Percentiles rank a stretch among this genome's conserved stretches.
These are phyloP conservation scores for Beauveria varroae DNA, from an alignment of 2,329 filamentous ascomycete genomes.

Conservation along the genomic window DNA sequence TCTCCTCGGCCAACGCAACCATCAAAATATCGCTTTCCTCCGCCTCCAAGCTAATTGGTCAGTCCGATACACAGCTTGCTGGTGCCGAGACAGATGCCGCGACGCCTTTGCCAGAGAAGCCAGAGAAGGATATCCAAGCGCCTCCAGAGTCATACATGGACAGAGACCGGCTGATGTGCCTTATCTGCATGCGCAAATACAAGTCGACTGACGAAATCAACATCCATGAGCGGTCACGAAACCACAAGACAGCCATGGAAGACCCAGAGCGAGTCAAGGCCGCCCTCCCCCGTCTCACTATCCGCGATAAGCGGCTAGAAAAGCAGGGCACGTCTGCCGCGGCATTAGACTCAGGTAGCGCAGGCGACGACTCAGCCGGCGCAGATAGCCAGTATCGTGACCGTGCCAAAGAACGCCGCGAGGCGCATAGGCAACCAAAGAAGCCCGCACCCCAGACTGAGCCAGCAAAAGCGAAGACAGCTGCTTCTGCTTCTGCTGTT, in stretches of 20 bases:
- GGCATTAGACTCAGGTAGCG: slow-evolving; percentile 9
- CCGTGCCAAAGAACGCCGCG: slow-evolving; percentile 58
- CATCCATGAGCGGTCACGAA: slow-evolving; percentile 35
- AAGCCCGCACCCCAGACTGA: slow-evolving; percentile 34
- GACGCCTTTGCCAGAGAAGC: slow-evolving; percentile 11
- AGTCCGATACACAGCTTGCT: neutral
- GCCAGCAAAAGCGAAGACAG: neutral
- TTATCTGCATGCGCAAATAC: slow-evolving; percentile 40
- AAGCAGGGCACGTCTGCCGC: slow-evolving; percentile 21
- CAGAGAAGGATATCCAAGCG: neutral
- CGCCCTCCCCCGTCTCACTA: slow-evolving; percentile 32
- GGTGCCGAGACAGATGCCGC: slow-evolving; percentile 15
- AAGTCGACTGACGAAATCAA: slow-evolving; percentile 35
- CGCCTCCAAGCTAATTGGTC: neutral
- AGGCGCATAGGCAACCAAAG: slow-evolving; percentile 53
- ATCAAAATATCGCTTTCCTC: slow-evolving; percentile 16
- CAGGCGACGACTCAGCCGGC: slow-evolving; percentile 17
- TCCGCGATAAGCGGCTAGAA: slow-evolving; percentile 29
- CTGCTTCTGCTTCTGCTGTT: slow-evolving; percentile 3
- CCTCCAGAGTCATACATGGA: slow-evolving; percentile 48
- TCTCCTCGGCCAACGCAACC: slow-evolving; percentile 11
- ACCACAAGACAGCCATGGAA: slow-evolving; percentile 33
- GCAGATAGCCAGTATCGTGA: slow-evolving; percentile 47
- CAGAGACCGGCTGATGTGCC: slow-evolving; percentile 37
- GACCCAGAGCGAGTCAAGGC: slow-evolving; percentile 41